Base-by-base conservation (phyloP, 169 alveolate genomes). In the Plasmodium inui region DNA sequence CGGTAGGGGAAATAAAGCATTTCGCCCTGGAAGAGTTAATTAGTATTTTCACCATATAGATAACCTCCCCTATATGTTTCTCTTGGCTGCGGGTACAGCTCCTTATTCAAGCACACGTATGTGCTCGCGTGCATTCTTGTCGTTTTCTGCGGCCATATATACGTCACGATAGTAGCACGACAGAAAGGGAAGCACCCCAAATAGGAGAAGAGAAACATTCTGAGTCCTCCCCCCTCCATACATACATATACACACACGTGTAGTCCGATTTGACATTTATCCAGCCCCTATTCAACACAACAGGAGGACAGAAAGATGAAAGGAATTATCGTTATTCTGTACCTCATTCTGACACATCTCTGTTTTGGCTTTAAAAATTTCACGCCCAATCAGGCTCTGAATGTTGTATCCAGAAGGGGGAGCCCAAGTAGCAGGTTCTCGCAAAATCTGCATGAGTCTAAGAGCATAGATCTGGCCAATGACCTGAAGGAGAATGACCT, bases 401-500 rank as follows among this genome's bases (percentile, higher is more conserved):
- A 80, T 39, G 26, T 89, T 41, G 91, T 89, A 32, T 19, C 94
- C 32, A 89, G 82, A 70, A 67, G 82, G 67, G 81, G 94, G 34
- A 79, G 71, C 37, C 50, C 41, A 12, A 89, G 19, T 28, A 26
- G 26, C n/a, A 37, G 89, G 26, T 89, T 44, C 67, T 89, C 90
- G 41, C 83, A 80, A 67, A 89, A 80, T 19, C 19, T 89, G n/a
- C 50, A 37, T 19, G 94, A 89, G 55, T 80, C 94, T 12, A 89
- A 89, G 50, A 78, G 61, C 53, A 81, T 89, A 81, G 94, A 89
- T 81, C 82, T 89, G 57, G 89, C 89, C 67, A 89, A 89, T 67
- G 94, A 89, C 34, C 81, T 89, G 8, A 89, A 89, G 73, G 94
- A 89, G 57, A 89, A 89, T 79, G 94, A 89, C 70, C 39, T 89